Base-by-base conservation (phyloP, 331 rosid species). In the Acacia pycnantha region DNA sequence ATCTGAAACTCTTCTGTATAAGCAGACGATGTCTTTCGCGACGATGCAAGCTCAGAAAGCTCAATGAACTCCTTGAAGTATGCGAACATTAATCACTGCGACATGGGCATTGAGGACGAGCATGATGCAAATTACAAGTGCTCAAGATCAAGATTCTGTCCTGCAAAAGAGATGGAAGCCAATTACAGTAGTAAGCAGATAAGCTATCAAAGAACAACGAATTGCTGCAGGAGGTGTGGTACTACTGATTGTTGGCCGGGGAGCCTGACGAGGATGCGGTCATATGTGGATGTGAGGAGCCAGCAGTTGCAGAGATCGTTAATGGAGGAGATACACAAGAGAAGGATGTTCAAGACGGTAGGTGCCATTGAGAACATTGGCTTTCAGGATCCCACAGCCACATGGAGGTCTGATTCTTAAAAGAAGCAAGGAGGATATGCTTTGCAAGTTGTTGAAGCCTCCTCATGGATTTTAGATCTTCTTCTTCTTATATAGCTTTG, bases 351-450 rank as follows among this genome's bases (percentile, higher is more conserved):
- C 74, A 88, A 93, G 61, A 93, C 97, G 0, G 88, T 93, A 21
- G 94, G 88, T 2, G 88, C 93, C 27, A 74, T 93, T 73, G 93
- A 88, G 84, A 85, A 90, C 85, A 88, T 93, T 82, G 98, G 94
- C 19, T 94, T 88, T 83, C 94, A 82, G 18, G 81, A 85, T 26
- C 93, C 84, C 11, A 48, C 44, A 44, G 21, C 83, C 14, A 58
- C 44, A 44, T 41, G 66, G 83, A 31, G 53, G 72, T 48, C 79
- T 4, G 5, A 8, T 51, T 73, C 46, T 31, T 50, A 73, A 46
- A 51, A 31, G 41, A 6, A 37, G 9, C 41, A 37, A 68, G 47
- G 14, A 16, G 22, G 12, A 43, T 43, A 43, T 43, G 46, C 13
- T 43, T 43, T 43, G 46, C 46, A 43, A 3, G 46, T 43, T 31